Base-by-base conservation (phyloP, 2,329 filamentous ascomycete genomes). In the Tolypocladium tropicale region DNA sequence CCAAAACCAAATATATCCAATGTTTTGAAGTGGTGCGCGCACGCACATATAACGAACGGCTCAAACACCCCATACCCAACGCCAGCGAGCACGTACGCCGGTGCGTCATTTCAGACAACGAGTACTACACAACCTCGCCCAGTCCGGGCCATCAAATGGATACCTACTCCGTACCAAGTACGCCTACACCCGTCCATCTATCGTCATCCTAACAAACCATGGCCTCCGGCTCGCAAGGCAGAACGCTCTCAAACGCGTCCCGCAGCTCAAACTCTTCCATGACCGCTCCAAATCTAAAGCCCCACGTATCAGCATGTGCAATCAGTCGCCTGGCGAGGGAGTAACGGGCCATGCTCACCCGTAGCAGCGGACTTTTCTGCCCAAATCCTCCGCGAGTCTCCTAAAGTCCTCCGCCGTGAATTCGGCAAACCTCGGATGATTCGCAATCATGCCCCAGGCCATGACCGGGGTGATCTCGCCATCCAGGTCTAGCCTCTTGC, bases 401-500 rank as follows among this genome's bases (percentile, higher is more conserved):
- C 80, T 77, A 62, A 96, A 83, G 65, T 96, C 90, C 41, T 82
- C 79, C 53, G 74, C 71, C 18, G 76, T 82, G 61, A 96, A 73
- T 62, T 87, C 83, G 6, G 68, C 68, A 60, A 92, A 84, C 59
- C 86, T 78, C 39, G 87, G 82, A 70, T 94, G 86, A 50, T 78
- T 80, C 59, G 90, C 76, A 53, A 97, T 80, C 73, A 89, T 88
- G 53, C 90, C 88, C 84, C 94, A 93, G 0, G 92, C 92, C 90
- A 95, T 95, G 62, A 96, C 89, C 0, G 94, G 94, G 21, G 93
- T 97, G 65, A 97, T 89, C 72, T 95, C 90, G 54, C 90, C 90
- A 59, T 94, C 89, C 2, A 94, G 82, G 63, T 94, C 86, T 30
- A 96, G 78, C 63, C 86, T 84, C 63, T 85, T 82, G 73, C 90